Percentiles rank a stretch among this genome's conserved stretches.
These are phyloP conservation scores for Grigorovia humatica DNA, from an alignment of 805 yeast genomes.

Conservation along the genomic window DNA sequence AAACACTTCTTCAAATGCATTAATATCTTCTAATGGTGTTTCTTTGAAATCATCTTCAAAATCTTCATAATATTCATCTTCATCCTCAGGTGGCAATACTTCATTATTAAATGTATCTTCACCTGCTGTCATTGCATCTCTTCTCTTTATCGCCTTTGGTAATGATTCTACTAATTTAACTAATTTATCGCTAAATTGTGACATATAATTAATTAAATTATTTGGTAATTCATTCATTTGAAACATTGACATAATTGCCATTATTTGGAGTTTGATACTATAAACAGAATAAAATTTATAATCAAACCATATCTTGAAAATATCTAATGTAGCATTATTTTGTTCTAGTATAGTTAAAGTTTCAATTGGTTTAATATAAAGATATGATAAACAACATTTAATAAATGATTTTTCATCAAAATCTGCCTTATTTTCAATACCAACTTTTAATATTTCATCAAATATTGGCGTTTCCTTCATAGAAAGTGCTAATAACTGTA, in stretches of 20 bases:
- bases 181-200: slow-evolving; percentile 44
- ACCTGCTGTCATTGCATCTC: slow-evolving; percentile 50
- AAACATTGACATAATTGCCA: slow-evolving; percentile 53
- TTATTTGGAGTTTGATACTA: slow-evolving; percentile 61
- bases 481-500: slow-evolving; percentile 23
- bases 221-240: slow-evolving; percentile 33
- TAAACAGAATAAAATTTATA: slow-evolving; percentile 54
- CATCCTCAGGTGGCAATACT: slow-evolving; percentile 14
- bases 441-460: slow-evolving; percentile 14
- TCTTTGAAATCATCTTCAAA: slow-evolving; percentile 73
- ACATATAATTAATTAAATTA: slow-evolving; percentile 28
- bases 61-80: slow-evolving; percentile 45
- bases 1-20: slow-evolving; percentile 57
- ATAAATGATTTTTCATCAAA: slow-evolving; percentile 37
- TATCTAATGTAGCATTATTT: slow-evolving; percentile 34
- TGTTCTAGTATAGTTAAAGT: slow-evolving; percentile 45
- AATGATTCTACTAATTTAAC: slow-evolving; percentile 44
- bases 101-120: slow-evolving; percentile 30
- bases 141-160: slow-evolving; percentile 61
- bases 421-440: slow-evolving; percentile 23
- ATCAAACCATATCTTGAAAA: slow-evolving; percentile 59
- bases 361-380: slow-evolving; percentile 50
- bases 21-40: slow-evolving; percentile 68
- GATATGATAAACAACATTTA: slow-evolving; percentile 51
- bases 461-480: slow-evolving; percentile 26